These are phyloP conservation scores for Kingdonia uniflora DNA, from an alignment of 164 flowering plant species.

Conservation along the genomic window DNA sequence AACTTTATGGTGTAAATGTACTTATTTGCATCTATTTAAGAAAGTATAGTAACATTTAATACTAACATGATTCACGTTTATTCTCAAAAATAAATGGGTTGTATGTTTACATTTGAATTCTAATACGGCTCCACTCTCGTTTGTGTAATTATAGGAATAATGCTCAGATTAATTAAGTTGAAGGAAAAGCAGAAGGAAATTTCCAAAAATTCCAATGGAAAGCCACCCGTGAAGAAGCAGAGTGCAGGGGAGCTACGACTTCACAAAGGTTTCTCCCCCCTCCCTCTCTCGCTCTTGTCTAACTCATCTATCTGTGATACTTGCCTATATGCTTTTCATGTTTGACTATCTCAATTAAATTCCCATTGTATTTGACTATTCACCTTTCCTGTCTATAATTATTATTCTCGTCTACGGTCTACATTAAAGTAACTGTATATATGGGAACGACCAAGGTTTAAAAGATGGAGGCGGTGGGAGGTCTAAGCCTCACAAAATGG, in stretches of 20 bases:
- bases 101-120: background rate
- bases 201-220: slow-evolving; percentile 48
- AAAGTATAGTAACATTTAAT: too few relatives aligned
- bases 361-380: too few relatives aligned
- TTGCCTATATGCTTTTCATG: too few relatives aligned
- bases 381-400: too few relatives aligned
- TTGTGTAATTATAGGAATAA: slow-evolving; percentile 17
- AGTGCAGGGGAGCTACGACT: slow-evolving; percentile 54
- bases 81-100: background rate
- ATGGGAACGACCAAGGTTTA: too few relatives aligned
- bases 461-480: too few relatives aligned
- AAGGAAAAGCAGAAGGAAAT: slow-evolving; percentile 49
- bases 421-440: too few relatives aligned
- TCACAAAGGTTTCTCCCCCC: slow-evolving; percentile 27
- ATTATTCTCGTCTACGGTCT: too few relatives aligned
- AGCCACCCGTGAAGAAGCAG: slow-evolving; percentile 46
- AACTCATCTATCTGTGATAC: too few relatives aligned
- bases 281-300: background rate
- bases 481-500: too few relatives aligned
- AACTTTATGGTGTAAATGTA: background rate
- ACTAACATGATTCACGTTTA: background rate
- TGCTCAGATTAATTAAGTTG: slow-evolving; percentile 17
- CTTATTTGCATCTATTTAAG: too few relatives aligned
- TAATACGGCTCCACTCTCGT: background rate
- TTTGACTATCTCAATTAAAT: too few relatives aligned